Evolutionary conservation across 2,329 filamentous ascomycete species (phyloP), one percentile per base, ranked within the genome.

Genomic region (Xylaria sp.): DNA sequence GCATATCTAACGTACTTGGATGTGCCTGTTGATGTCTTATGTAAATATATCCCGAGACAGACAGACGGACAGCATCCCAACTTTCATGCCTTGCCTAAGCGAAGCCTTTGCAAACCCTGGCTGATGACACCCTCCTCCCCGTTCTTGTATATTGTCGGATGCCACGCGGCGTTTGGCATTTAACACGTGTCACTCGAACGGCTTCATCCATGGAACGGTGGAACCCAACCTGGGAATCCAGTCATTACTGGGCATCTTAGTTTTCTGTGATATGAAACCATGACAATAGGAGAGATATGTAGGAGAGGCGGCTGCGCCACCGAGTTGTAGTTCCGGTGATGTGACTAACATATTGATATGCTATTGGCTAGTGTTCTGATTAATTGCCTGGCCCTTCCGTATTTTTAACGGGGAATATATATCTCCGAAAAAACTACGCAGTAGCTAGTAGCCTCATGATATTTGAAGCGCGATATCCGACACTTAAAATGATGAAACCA

Each of bases 61-160:
- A 23, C n/a, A n/a, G 25, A 29, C 27, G n/a, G 25, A 32, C 13
- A 53, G 16, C 16, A 47, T 37, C 23, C n/a, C 21, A 21, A 42
- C 9, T 18, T 16, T 48, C 13, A 42, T 29, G 18, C 42, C 61
- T 58, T 58, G 13, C 35, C 12, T 68, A 53, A 48, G 44, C 53
- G 59, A 63, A 48, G 44, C 21, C 27, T 27, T 29, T 48, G 23
- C 1, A 35, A 44, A 32, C 13, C 53, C 53, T 21, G 32, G 35
- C 27, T 23, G 6, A 58, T 35, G 23, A 13, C 21, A 6, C 23
- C 12, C 35, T 25, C 37, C 40, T 37, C 37, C 40, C 25, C n/a
- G 18, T 50, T 21, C 16, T 37, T 50, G 0, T 53, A 44, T 18
- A 23, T 59, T 10, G n/a, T 55, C 35, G 23, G 25, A 32, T 40